A percentile compares a stretch with the other conserved stretches of the same genome.
phyloP scores from a whole-genome alignment of 352 stramenopile genomes.

The Achlya hypogyna region DNA sequence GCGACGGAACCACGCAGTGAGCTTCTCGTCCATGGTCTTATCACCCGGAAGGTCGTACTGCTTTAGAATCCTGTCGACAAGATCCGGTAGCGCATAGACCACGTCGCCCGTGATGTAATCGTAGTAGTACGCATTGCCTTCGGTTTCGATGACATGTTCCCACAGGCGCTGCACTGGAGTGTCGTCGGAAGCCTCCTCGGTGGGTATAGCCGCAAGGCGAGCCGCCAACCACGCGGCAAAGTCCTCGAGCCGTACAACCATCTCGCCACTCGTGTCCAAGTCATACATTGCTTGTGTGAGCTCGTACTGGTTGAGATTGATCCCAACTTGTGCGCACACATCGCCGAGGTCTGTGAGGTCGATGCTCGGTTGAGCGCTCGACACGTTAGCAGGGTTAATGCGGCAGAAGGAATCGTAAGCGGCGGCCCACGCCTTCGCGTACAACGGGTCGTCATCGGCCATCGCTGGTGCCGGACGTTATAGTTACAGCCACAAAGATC shows the following conservation, averaged over 20 bases:
- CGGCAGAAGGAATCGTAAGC: no score
- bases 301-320: conserved; percentile 1
- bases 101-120: conserved; percentile 45
- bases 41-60: background rate
- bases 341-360: conserved; percentile 3
- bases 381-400: no score
- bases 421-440: no score
- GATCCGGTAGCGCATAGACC: conserved; percentile 34
- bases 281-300: conserved; percentile 23
- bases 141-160: conserved; percentile 37
- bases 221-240: conserved; percentile 47
- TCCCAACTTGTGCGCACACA: background rate
- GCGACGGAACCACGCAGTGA: background rate
- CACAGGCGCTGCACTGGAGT: conserved; percentile 28
- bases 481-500: no score
- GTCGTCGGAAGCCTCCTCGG: conserved; percentile 17
- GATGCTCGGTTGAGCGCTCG: background rate
- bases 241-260: conserved; percentile 41
- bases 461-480: no score
- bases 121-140: conserved; percentile 32
- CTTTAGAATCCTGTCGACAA: conserved; percentile 21
- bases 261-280: conserved; percentile 50
- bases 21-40: conserved; percentile 1
- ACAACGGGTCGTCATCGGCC: no score
- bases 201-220: conserved; percentile 4